Percentiles rank a stretch among this genome's conserved stretches.
Evolutionary conservation across 257 asterid genomes (phyloP).

Genomic region (Cruciata laevipes): DNA sequence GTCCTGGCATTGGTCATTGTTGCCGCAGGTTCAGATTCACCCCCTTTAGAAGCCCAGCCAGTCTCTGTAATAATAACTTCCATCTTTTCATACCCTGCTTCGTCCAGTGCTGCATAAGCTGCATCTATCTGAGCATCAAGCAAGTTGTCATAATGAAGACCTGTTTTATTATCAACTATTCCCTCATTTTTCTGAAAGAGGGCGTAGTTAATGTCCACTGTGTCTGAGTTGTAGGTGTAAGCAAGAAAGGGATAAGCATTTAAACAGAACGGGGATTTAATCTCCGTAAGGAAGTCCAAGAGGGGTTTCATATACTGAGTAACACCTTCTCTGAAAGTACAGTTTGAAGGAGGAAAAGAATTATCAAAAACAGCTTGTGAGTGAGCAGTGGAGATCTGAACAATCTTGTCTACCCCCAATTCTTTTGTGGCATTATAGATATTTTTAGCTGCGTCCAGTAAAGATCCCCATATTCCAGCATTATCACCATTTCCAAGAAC

Average conservation of each 20-base stretch:
- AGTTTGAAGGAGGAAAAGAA: conserved; percentile 90
- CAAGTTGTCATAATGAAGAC: conserved; percentile 80
- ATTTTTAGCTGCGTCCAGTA: conserved; percentile 68
- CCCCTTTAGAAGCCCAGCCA: conserved; percentile 98
- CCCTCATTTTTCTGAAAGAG: conserved; percentile 70
- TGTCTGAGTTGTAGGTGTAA: conserved; percentile 50
- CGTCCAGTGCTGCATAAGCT: conserved; percentile 81
- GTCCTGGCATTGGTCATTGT: conserved; percentile 67
- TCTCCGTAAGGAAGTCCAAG: conserved; percentile 60
- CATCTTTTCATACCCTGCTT: conserved; percentile 66
- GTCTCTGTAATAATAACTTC: conserved; percentile 92
- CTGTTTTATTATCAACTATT: conserved; percentile 51
- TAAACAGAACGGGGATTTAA: conserved; percentile 83
- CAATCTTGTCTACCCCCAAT: conserved; percentile 43
- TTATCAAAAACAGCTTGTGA: conserved; percentile 61
- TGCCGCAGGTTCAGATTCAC: conserved; percentile 78
- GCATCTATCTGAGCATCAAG: conserved; percentile 98
- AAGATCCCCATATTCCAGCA: conserved; percentile 38
- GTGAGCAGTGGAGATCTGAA: conserved; percentile 84
- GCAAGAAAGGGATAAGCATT: conserved; percentile 95
- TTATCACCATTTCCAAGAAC: conserved; percentile 52
- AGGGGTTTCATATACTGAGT: conserved; percentile 79
- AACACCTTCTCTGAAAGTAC: conserved; percentile 60
- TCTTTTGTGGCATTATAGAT: conserved; percentile 63
- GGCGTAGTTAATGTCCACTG: conserved; percentile 78